Evolutionary conservation across 2,329 filamentous ascomycete genomes (phyloP), one percentile per base, ranked within the genome.

Genomic region (Cadophora sp.): DNA sequence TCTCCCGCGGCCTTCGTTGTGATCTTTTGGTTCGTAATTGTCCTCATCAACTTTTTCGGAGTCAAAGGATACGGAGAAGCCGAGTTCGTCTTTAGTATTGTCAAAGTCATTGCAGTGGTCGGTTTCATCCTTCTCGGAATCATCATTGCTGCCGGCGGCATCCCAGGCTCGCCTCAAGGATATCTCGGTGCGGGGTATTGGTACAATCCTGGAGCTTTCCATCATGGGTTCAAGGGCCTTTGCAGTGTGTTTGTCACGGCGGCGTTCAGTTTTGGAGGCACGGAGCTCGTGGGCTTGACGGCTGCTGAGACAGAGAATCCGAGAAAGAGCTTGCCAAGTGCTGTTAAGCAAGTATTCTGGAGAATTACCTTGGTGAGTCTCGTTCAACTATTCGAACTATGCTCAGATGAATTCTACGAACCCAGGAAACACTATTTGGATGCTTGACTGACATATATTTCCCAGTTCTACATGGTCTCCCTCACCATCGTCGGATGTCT

Each of bases 261-360:
- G 3, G 90, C 91, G 11, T 93, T 93, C 75, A 84, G 91, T 69
- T 93, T 93, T 73, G 86, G 89, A 1, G 91, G 91, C n/a, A 92
- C 90, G 1, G 91, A 93, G 77, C 83, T 92, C 7, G 89, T 93
- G 58, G 91, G 91, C 64, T 85, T 94, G 16, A 90, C 91, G 3
- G 91, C 91, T 0, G 91, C 91, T 46, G 91, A 94, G 78, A 91
- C 91, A 1, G 88, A 86, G 26, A 92, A 93, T 76, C 91, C 91
- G 3, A 85, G 89, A 66, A 92, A 94, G 77, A 91, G 90, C 1
- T 84, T 97, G 0, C 94, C 94, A 0, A 92, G 89, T 0, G 94
- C 94, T 14, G 89, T 96, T 75, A 97, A 96, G 81, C 93, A 97
- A 78, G 93, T 97, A 26, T 97, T 97, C 80, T 97, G 93, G 93